phyloP scores from a whole-genome alignment of 495 filamentous ascomycete species.

The Aspergillus bertholletiae region DNA sequence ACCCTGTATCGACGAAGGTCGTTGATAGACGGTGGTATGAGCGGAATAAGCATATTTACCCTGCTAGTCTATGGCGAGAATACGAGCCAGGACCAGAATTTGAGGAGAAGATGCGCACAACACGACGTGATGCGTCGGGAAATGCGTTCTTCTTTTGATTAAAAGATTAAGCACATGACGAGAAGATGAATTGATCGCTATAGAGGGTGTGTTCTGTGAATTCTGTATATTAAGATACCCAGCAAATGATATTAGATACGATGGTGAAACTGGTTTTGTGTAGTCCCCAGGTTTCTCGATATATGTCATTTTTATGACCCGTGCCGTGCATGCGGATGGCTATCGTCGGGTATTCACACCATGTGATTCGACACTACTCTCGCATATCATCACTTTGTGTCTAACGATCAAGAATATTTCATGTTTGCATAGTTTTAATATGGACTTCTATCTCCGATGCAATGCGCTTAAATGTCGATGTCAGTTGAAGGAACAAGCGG shows the following conservation, averaged over 20 bases:
- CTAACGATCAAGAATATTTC: not conserved
- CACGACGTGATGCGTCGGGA: conserved; percentile 73
- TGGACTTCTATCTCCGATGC: conserved; percentile 76
- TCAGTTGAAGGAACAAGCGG: conserved; percentile 69
- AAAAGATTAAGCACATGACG: conserved; percentile 25
- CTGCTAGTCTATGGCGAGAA: conserved; percentile 91
- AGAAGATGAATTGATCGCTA: not conserved
- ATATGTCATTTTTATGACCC: not conserved
- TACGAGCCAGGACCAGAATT: conserved; percentile 91
- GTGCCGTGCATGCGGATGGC: not conserved
- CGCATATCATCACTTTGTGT: not conserved
- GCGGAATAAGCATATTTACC: conserved; percentile 95
- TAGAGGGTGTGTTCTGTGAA: conserved; percentile 8
- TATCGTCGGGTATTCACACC: not conserved
- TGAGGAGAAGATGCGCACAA: conserved; percentile 60
- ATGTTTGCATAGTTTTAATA: conserved; percentile 24
- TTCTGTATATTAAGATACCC: conserved; percentile 18
- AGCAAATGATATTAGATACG: not conserved
- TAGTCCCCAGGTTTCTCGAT: not conserved
- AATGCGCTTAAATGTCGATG: conserved; percentile 77
- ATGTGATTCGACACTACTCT: not conserved
- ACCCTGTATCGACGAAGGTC: conserved; percentile 84
- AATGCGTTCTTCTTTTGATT: conserved; percentile 89
- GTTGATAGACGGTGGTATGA: conserved; percentile 97
- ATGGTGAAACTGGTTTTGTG: not conserved